These are phyloP conservation scores for Cladorrhinum sp. DNA, from an alignment of 2,329 filamentous ascomycete genomes.

Conservation along the genomic window DNA sequence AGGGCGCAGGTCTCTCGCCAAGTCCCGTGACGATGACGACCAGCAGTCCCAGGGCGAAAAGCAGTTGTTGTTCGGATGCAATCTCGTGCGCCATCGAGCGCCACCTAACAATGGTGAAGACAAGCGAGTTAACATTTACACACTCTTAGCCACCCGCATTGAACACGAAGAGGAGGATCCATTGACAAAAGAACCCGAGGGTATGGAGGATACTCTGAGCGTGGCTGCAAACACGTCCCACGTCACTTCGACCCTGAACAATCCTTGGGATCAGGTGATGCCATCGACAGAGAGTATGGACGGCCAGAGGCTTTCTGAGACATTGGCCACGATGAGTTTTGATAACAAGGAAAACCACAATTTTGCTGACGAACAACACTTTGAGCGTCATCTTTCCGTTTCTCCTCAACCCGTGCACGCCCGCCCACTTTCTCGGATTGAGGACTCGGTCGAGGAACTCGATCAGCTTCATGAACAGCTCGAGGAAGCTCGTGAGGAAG, in stretches of 20 bases:
- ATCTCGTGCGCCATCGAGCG: conserved; percentile 43
- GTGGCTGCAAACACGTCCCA: conserved; percentile 18
- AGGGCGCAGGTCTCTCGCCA: conserved; percentile 16
- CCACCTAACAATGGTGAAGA: conserved; percentile 25
- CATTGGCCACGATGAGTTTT: conserved; percentile 4
- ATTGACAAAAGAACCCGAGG: background rate
- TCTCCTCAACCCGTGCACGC: conserved; percentile 9
- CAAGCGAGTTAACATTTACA: conserved; percentile 39
- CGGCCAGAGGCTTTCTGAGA: conserved; percentile 11
- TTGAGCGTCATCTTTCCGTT: background rate
- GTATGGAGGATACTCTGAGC: conserved; percentile 15
- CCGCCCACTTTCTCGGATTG: conserved; percentile 47
- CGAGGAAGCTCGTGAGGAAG: conserved; percentile 47
- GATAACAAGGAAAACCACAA: conserved; percentile 12
- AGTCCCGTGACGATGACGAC: conserved; percentile 19
- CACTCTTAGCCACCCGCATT: conserved; percentile 48
- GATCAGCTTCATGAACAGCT: conserved; percentile 61
- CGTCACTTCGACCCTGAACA: conserved; percentile 1
- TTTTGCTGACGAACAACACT: conserved; percentile 12
- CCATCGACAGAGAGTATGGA: conserved; percentile 3
- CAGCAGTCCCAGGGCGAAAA: conserved; percentile 21
- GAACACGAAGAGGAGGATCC: conserved; percentile 23
- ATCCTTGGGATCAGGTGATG: background rate
- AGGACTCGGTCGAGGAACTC: conserved; percentile 62
- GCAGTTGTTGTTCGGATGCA: conserved; percentile 50